phyloP scores from a whole-genome alignment of 2,329 filamentous ascomycete genomes.

The Calycina marina region DNA sequence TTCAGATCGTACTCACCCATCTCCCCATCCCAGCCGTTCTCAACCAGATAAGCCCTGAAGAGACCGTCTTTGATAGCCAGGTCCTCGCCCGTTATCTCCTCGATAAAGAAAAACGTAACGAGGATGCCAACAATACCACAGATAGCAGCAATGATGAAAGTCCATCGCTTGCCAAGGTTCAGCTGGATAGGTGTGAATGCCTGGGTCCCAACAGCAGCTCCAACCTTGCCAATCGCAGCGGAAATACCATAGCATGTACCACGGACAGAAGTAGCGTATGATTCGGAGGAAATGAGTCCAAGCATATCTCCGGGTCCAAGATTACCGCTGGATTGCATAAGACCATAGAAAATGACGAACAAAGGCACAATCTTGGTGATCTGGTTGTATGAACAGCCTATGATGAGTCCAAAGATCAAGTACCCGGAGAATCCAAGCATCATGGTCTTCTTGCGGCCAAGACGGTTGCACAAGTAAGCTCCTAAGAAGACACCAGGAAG shows the following conservation, averaged over 20 bases:
- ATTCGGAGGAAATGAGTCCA: constrained; percentile 34
- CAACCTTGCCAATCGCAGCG: constrained; percentile 35
- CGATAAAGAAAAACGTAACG: constrained; percentile 33
- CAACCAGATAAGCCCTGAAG: constrained; percentile 29
- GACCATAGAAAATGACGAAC: constrained; percentile 36
- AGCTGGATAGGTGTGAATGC: constrained; percentile 33
- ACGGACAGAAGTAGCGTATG: constrained; percentile 35
- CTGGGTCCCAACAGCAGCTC: constrained; percentile 35
- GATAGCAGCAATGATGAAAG: constrained; percentile 36
- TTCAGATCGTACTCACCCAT: constrained; percentile 3
- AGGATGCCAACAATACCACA: constrained; percentile 32
- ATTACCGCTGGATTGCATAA: constrained; percentile 34
- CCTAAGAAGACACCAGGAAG: constrained; percentile 36
- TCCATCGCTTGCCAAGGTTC: constrained; percentile 32
- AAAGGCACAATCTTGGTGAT: constrained; percentile 34
- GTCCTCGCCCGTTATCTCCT: constrained; percentile 31
- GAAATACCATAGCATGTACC: constrained; percentile 36
- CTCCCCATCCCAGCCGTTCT: constrained; percentile 1
- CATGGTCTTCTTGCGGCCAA: constrained; percentile 35
- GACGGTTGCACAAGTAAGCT: constrained; percentile 30
- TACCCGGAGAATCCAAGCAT: constrained; percentile 36
- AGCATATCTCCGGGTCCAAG: constrained; percentile 36
- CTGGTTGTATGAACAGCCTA: constrained; percentile 32
- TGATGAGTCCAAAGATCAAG: constrained; percentile 35
- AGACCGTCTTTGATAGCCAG: constrained; percentile 28